Base-by-base conservation (phyloP, 202 grass and related monocot genomes). In the Panicum virgatum region DNA sequence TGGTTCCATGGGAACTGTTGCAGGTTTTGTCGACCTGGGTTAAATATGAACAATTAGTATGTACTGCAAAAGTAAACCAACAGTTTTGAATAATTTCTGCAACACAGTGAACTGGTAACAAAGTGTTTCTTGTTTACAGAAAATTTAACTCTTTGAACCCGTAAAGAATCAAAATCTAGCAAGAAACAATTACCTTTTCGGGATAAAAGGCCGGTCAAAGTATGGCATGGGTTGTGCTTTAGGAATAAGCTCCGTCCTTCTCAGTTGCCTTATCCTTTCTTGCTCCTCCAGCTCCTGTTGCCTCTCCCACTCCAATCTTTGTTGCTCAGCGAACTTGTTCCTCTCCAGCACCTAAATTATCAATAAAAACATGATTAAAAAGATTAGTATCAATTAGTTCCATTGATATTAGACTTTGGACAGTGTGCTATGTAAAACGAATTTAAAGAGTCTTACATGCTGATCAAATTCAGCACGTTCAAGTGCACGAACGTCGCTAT, bases 211-310 rank as follows among this genome's bases (percentile, higher is more conserved):
- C 11, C 86, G 78, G 69, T 99, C 93, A 86, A 94, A 99, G 63
- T 85, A 96, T 4, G 97, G 93, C 93, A 99, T 99, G 3, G 93
- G 93, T 30, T 99, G 97, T 65, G 97, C 97, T 94, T 88, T 94
- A 12, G 91, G 97, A 79, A 96, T 91, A 57, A 93, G 87, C 22
- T 93, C 88, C 85, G 87, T 98, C 48, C 88, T 93, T 25, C 90
- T 93, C 20, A 91, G 36, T 54, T 90, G 86, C 50, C 27, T 86
- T 72, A 98, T 88, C 74, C 80, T 88, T 75, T 93, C 96, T 71
- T 98, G 87, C 37, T 95, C 92, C 69, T 95, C 92, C 30, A 99
- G 56, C 76, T 96, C 88, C n/a, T 63, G 38, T 20, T 92, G 91
- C 11, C 46, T 59, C 44, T 99, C 97, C 73, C 91, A 84, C 79